Evolutionary conservation across 495 filamentous ascomycete genomes (phyloP).

Genomic region (Aspergillus cavernicola): DNA sequence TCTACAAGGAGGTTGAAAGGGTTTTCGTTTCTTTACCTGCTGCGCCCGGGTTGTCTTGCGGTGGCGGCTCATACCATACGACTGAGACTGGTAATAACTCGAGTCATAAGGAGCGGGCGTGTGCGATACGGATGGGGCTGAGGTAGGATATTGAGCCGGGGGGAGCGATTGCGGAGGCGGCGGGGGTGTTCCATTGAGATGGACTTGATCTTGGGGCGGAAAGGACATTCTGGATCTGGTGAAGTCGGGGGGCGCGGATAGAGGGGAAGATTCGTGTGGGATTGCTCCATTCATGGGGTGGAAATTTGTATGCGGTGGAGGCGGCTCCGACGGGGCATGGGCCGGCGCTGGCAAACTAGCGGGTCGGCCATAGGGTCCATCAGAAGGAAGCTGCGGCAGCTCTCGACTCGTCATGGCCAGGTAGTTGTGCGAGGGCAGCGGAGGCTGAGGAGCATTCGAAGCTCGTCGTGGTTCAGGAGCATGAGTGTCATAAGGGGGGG

Average conservation of each 20-base stretch:
- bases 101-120: constrained; percentile 32
- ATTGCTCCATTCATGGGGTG: constrained; percentile 37
- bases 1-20: background rate
- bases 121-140: constrained; percentile 20
- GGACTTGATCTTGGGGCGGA: constrained; percentile 24
- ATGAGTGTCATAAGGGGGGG: constrained; percentile 30
- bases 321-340: constrained; percentile 26
- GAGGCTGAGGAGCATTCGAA: constrained; percentile 28
- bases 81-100: constrained; percentile 29
- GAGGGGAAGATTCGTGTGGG: constrained; percentile 33
- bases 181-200: constrained; percentile 26
- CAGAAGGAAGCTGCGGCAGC: constrained; percentile 37
- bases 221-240: constrained; percentile 34
- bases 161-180: constrained; percentile 23
- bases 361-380: constrained; percentile 36
- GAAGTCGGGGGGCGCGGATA: constrained; percentile 37
- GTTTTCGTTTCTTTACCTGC: constrained; percentile 31
- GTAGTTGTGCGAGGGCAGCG: constrained; percentile 30
- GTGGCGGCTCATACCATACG: constrained; percentile 36
- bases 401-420: constrained; percentile 34
- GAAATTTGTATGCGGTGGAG: constrained; percentile 26
- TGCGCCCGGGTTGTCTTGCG: constrained; percentile 41
- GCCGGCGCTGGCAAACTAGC: constrained; percentile 31
- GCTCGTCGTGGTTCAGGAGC: constrained; percentile 32
- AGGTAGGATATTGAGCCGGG: constrained; percentile 29